Evolutionary conservation across 306 rosid genomes (phyloP).

Genomic region (Inga leiocalycina): DNA sequence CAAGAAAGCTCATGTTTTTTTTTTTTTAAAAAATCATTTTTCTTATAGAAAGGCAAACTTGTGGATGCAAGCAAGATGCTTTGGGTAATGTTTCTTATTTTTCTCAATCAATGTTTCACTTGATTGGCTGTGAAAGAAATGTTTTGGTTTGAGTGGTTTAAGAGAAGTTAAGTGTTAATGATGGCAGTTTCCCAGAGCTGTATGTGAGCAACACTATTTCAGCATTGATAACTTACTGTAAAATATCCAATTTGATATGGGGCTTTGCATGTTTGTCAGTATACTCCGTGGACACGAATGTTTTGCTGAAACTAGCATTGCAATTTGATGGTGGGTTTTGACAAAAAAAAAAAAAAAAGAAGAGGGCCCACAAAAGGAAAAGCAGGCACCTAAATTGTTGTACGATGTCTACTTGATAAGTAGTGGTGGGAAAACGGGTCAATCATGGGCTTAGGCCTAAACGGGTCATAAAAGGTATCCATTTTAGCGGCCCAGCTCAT

Average conservation of each 20-base stretch:
- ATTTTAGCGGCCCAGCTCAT: no score
- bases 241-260: neutral
- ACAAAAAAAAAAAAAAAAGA: neutral
- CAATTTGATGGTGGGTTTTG: neutral
- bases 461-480: no score
- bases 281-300: neutral
- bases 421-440: no score
- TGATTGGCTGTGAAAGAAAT: slow-evolving; percentile 21
- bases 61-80: neutral
- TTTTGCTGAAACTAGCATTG: neutral
- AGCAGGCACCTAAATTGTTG: neutral
- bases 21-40: neutral
- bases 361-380: neutral
- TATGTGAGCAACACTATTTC: neutral
- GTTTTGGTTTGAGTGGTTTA: neutral
- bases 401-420: neutral
- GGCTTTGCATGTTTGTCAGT: neutral
- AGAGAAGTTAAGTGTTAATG: neutral
- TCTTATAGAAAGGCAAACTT: slow-evolving; percentile 14
- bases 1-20: neutral
- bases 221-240: neutral
- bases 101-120: neutral
- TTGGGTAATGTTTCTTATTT: neutral
- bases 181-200: neutral
- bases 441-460: no score